Conservation (phyloP, 352 stramenopile species). For the Pilasporangium apinafurcum region DNA sequence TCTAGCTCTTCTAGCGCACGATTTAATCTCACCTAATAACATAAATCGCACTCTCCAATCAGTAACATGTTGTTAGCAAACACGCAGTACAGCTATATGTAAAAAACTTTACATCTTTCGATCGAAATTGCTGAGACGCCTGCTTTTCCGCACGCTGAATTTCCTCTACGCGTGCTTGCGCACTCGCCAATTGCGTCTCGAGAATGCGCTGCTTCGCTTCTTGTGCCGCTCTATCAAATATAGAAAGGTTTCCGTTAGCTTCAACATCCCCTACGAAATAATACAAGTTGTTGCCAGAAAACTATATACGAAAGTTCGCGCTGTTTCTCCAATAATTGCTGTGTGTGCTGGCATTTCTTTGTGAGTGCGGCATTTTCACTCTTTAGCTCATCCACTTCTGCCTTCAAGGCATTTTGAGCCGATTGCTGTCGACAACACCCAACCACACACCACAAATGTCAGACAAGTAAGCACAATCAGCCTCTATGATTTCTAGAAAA, state of each 20-base stretch:
- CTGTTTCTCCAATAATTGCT: slow-evolving; percentile 73
- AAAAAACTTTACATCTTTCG: slow-evolving; percentile 43
- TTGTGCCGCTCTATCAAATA: slow-evolving; percentile 37
- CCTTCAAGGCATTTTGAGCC: slow-evolving; percentile 20
- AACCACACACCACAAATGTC: neutral
- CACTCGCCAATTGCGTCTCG: slow-evolving; percentile 48
- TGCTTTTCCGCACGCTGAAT: slow-evolving; percentile 55
- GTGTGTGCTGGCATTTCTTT: slow-evolving; percentile 62
- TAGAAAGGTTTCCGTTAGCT: no score
- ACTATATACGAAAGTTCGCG: slow-evolving; percentile 52
- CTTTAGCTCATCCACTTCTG: slow-evolving; percentile 39
- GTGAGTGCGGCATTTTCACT: slow-evolving; percentile 29
- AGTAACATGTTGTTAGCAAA: neutral
- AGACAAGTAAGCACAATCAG: neutral
- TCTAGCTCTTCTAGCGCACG: slow-evolving; percentile 71
- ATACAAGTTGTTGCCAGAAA: neutral
- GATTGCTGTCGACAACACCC: slow-evolving; percentile 20
- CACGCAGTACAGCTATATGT: neutral
- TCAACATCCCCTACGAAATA: no score
- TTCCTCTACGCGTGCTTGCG: slow-evolving; percentile 44
- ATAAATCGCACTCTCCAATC: neutral
- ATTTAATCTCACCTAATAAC: slow-evolving; percentile 64
- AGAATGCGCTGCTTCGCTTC: slow-evolving; percentile 69
- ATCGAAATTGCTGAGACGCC: slow-evolving; percentile 58
- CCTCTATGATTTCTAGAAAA: neutral